Conservation (phyloP, 768 basidiomycete species). For the Lentinula lateritia region DNA sequence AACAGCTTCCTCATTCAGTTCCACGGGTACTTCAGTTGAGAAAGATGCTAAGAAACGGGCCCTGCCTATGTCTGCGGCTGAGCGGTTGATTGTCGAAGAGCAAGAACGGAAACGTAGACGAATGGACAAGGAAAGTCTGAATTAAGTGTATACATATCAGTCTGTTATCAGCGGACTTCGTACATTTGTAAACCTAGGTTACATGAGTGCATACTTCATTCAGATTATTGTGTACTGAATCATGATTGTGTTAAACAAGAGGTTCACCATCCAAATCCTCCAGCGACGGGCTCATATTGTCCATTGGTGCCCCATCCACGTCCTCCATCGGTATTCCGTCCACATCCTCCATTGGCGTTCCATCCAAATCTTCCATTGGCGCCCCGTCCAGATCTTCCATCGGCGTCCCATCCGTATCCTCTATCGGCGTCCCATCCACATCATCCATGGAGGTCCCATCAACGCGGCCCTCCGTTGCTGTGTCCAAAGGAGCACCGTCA, state of each 20-base stretch:
- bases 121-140: conserved; percentile 47
- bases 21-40: conserved; percentile 24
- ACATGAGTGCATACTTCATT: neutral
- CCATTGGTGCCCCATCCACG: conserved; percentile 33
- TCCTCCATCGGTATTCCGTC: conserved; percentile 34
- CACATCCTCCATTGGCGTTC: conserved; percentile 30
- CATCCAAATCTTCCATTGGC: conserved; percentile 27
- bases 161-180: neutral
- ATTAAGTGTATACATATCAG: neutral
- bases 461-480: conserved; percentile 35
- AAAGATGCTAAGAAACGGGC: conserved; percentile 60
- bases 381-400: conserved; percentile 29
- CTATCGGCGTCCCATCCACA: conserved; percentile 38
- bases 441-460: conserved; percentile 37
- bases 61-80: conserved; percentile 72
- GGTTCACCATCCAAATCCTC: conserved; percentile 46
- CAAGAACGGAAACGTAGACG: conserved; percentile 82
- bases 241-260: neutral
- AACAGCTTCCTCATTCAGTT: conserved; percentile 25
- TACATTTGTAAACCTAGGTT: neutral
- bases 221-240: neutral
- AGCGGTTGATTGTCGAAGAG: conserved; percentile 84
- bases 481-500: conserved; percentile 34
- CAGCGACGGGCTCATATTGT: conserved; percentile 24
- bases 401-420: conserved; percentile 31